Base-by-base conservation (phyloP, 352 stramenopile genomes). In the Phytophthora hybrid region DNA sequence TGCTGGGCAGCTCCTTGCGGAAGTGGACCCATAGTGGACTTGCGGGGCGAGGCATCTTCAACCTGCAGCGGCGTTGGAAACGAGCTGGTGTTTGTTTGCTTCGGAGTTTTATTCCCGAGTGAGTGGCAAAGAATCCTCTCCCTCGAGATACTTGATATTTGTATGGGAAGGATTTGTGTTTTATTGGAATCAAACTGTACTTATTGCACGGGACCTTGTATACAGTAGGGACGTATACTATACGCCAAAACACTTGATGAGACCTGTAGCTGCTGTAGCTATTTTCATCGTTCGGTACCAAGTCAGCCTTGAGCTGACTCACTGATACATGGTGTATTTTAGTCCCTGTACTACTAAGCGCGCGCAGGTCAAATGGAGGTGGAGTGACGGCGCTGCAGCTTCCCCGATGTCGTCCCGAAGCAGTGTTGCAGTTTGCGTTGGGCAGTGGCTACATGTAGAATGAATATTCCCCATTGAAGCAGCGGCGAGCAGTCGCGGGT, bases 21-120 rank as follows among this genome's bases (percentile, higher is more conserved):
- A 94, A 94, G 73, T 92, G 85, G 46, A 73, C 63, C 85, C 87
- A 94, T 34, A 94, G 49, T 21, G 75, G 66, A 53, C 81, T 90
- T 16, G 79, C 49, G 2, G 85, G 87, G 13, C 87, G 87, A 29
- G 85, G 79, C 85, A 94, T 92, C 16, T 47, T 63, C 55, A 39
- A 63, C 37, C 19, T 55, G 44, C 44, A 47, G 13, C n/a, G 46
- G n/a, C 46, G n/a, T 19, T 29, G 19, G 49, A 29, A 29, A 49
- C 26, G 7, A 23, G 9, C 31, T 23, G 19, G 6, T 73, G 66
- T 77, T 52, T 52, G 44, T 52, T 78, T 46, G 37, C 13, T 81
- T 82, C 21, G 32, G 9, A 10, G 70, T 77, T 77, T 74, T 81
- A 80, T 77, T 78, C 39, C 39, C 74, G 16, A 64, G 19, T 34